Evolutionary conservation across 306 rosid genomes (phyloP).

Genomic region (Vachellia collinsii): DNA sequence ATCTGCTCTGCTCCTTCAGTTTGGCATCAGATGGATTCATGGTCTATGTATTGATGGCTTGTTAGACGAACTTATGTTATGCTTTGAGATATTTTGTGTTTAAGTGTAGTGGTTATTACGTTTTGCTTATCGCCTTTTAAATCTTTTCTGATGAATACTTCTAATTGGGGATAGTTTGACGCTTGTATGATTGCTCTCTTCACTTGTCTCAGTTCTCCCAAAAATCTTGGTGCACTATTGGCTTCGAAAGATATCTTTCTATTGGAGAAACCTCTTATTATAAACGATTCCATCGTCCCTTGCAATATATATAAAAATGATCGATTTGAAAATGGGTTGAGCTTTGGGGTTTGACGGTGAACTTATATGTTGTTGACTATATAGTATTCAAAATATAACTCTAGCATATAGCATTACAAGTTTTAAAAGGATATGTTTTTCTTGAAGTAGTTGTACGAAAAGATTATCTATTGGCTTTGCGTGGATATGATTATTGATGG

Average conservation of each 20-base stretch:
- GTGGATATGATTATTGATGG: neutral
- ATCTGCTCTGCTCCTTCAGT: neutral
- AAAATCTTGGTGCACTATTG: no score
- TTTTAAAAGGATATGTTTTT: neutral
- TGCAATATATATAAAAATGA: no score
- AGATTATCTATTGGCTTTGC: neutral
- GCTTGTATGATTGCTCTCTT: neutral
- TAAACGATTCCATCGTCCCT: no score
- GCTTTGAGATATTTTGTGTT: neutral
- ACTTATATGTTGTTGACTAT: no score
- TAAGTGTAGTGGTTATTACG: no score
- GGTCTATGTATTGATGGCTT: neutral
- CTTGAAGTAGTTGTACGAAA: neutral
- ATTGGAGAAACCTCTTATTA: no score
- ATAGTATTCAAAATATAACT: neutral
- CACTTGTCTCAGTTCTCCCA: neutral
- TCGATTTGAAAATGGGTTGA: no score
- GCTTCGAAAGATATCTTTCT: no score
- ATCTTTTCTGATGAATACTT: no score
- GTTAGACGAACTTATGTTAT: neutral
- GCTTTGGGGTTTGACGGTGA: no score
- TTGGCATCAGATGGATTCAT: neutral
- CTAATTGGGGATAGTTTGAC: neutral
- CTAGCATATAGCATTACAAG: neutral
- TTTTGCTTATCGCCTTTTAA: no score